phyloP scores from a whole-genome alignment of 192 early-diverging fungal species.

The Gigaspora rosea region DNA sequence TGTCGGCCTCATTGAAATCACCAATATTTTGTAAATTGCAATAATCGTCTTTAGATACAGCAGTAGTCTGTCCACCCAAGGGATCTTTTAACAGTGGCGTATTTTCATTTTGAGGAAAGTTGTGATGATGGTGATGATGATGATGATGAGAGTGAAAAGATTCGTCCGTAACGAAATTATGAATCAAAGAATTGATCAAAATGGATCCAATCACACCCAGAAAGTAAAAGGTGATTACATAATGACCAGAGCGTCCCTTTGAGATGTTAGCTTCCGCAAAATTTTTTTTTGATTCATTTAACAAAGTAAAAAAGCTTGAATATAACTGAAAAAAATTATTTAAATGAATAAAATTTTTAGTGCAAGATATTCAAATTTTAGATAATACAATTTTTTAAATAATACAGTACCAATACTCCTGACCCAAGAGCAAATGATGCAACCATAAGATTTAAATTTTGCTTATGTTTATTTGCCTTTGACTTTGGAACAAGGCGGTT shows the following conservation, averaged over 20 bases:
- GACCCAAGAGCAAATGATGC: slow-evolving; percentile 45
- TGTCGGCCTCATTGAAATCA: neutral
- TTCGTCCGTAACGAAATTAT: neutral
- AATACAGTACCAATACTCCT: slow-evolving; percentile 43
- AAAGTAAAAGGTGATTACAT: slow-evolving; percentile 6
- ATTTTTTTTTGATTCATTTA: slow-evolving; percentile 4
- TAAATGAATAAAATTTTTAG: neutral
- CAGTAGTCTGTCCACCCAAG: neutral
- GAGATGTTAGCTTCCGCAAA: neutral
- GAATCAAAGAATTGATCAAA: slow-evolving; percentile 8
- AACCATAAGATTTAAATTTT: slow-evolving; percentile 44
- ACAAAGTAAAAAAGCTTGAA: slow-evolving; percentile 2
- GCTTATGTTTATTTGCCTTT: slow-evolving; percentile 34
- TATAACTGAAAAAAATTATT: slow-evolving; percentile 5
- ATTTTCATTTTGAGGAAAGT: neutral
- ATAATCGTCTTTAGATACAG: too few species aligned
- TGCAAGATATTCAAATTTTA: neutral
- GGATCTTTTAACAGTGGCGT: slow-evolving; percentile 11
- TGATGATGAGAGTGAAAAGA: neutral
- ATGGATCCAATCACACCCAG: slow-evolving; percentile 17
- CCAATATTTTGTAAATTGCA: neutral
- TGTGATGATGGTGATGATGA: neutral
- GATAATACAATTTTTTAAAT: neutral
- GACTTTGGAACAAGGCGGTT: slow-evolving; percentile 40
- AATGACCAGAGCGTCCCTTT: neutral